Conservation (phyloP, 2,329 filamentous ascomycete genomes). For the Exophiala mesophila region DNA sequence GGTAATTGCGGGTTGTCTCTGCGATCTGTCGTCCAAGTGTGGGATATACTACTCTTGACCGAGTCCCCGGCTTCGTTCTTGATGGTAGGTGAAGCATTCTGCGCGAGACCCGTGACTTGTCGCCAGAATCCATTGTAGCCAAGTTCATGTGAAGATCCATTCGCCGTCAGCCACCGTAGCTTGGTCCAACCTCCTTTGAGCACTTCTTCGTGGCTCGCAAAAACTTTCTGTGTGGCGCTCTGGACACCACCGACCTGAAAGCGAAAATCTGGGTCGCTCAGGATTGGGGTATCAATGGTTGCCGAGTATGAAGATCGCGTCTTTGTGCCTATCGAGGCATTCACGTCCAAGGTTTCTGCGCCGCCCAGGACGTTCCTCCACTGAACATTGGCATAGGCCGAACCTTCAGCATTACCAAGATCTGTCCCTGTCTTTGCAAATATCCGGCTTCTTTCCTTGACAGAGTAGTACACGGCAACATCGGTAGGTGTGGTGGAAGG, state of each 20-base stretch:
- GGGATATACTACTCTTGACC: slow-evolving; percentile 79
- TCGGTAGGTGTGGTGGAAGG: slow-evolving; percentile 69
- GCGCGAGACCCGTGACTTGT: slow-evolving; percentile 74
- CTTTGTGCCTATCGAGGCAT: slow-evolving; percentile 82
- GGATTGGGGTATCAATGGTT: slow-evolving; percentile 73
- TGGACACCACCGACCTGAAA: slow-evolving; percentile 74
- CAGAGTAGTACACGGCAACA: slow-evolving; percentile 72
- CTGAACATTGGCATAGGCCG: slow-evolving; percentile 80
- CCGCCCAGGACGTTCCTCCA: slow-evolving; percentile 93
- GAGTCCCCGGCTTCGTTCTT: slow-evolving; percentile 83
- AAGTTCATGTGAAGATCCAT: slow-evolving; percentile 68
- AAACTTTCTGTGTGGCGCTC: slow-evolving; percentile 81
- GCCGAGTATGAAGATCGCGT: slow-evolving; percentile 90
- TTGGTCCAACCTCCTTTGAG: slow-evolving; percentile 72
- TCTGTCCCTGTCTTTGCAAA: slow-evolving; percentile 93
- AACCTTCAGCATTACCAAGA: slow-evolving; percentile 87
- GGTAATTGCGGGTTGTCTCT: slow-evolving; percentile 84
- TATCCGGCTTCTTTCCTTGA: slow-evolving; percentile 74
- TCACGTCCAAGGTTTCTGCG: slow-evolving; percentile 80
- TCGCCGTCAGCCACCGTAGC: slow-evolving; percentile 64
- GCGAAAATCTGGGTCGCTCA: slow-evolving; percentile 76
- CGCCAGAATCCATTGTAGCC: slow-evolving; percentile 81
- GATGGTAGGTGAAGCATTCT: slow-evolving; percentile 73
- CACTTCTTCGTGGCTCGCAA: slow-evolving; percentile 90
- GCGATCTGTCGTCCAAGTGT: slow-evolving; percentile 73